Conservation (phyloP, 73 alveolate genomes). For the Uronychia setigera region DNA sequence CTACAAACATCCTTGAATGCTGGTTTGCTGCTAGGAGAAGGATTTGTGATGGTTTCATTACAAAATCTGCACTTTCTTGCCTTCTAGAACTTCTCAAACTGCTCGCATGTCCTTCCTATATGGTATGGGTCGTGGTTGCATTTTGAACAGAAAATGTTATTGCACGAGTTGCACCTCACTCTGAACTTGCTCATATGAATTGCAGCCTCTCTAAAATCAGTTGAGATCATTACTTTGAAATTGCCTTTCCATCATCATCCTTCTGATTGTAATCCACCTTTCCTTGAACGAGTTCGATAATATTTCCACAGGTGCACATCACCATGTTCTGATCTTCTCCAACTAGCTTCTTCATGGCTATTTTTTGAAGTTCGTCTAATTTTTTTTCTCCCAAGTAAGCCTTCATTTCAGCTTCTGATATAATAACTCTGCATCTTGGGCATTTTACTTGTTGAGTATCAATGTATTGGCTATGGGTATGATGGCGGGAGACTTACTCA, state of each 20-base stretch:
- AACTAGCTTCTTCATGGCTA: slow-evolving; percentile 24
- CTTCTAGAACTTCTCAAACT: slow-evolving; percentile 52
- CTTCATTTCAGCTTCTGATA: slow-evolving; percentile 56
- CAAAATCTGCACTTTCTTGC: slow-evolving; percentile 63
- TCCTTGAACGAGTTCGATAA: slow-evolving; percentile 61
- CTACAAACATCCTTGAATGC: slow-evolving; percentile 66
- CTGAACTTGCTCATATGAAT: slow-evolving; percentile 68
- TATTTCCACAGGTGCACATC: slow-evolving; percentile 64
- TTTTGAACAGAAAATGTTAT: slow-evolving; percentile 50
- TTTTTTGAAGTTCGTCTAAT: slow-evolving; percentile 58
- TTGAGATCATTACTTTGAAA: slow-evolving; percentile 30
- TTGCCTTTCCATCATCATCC: slow-evolving; percentile 63
- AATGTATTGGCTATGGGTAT: slow-evolving; percentile 11
- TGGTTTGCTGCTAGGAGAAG: slow-evolving; percentile 24
- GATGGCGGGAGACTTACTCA: slow-evolving; percentile 17
- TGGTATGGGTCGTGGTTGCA: slow-evolving; percentile 75
- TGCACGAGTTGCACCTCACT: slow-evolving; percentile 64
- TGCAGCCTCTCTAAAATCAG: slow-evolving; percentile 56
- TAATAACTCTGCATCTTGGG: slow-evolving; percentile 50
- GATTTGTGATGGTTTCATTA: slow-evolving; percentile 24
- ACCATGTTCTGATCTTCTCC: slow-evolving; percentile 40
- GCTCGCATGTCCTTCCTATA: slow-evolving; percentile 70
- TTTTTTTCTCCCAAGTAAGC: slow-evolving; percentile 45
- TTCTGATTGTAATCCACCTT: slow-evolving; percentile 54
- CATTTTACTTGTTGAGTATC: slow-evolving; percentile 62